These are phyloP conservation scores for Coccinonectria pachysandricola DNA, from an alignment of 2,329 filamentous ascomycete genomes.

Conservation along the genomic window DNA sequence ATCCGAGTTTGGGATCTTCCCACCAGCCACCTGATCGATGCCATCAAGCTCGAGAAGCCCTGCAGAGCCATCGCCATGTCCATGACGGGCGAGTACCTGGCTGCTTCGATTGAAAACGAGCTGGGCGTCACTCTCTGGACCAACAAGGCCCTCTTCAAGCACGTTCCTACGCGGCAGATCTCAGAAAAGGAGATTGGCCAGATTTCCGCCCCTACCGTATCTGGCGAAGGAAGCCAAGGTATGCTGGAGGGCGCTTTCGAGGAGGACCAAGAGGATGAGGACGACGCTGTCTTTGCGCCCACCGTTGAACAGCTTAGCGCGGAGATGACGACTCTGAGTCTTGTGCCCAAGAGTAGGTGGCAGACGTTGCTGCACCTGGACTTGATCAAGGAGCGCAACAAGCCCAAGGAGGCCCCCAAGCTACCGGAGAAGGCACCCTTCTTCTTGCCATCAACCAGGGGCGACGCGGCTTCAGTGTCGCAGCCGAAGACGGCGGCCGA, in stretches of 20 bases:
- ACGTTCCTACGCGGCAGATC: conserved; percentile 77
- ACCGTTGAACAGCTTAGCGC: conserved; percentile 66
- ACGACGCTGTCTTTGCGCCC: conserved; percentile 44
- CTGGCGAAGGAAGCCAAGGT: conserved; percentile 70
- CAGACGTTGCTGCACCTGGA: conserved; percentile 90
- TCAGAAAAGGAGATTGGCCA: conserved; percentile 62
- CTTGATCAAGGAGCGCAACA: conserved; percentile 85
- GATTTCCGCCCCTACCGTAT: conserved; percentile 60
- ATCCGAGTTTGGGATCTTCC: conserved; percentile 91
- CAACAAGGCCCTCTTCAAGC: conserved; percentile 82
- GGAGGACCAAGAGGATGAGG: conserved; percentile 40
- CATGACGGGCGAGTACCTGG: conserved; percentile 83
- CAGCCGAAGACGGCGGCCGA: conserved; percentile 24
- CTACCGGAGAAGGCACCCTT: conserved; percentile 90
- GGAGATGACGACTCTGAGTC: conserved; percentile 77
- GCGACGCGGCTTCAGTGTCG: conserved; percentile 29
- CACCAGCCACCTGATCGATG: conserved; percentile 90
- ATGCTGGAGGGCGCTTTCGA: conserved; percentile 69
- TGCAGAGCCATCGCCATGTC: conserved; percentile 86
- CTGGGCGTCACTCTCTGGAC: conserved; percentile 94
- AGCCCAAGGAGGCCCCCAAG: conserved; percentile 85
- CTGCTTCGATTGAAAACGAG: conserved; percentile 70
- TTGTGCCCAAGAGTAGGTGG: conserved; percentile 87
- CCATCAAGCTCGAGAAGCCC: conserved; percentile 66
- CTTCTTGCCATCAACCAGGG: conserved; percentile 66